Conservation (phyloP, 2,329 filamentous ascomycete species). For the Huntiella moniliformis region DNA sequence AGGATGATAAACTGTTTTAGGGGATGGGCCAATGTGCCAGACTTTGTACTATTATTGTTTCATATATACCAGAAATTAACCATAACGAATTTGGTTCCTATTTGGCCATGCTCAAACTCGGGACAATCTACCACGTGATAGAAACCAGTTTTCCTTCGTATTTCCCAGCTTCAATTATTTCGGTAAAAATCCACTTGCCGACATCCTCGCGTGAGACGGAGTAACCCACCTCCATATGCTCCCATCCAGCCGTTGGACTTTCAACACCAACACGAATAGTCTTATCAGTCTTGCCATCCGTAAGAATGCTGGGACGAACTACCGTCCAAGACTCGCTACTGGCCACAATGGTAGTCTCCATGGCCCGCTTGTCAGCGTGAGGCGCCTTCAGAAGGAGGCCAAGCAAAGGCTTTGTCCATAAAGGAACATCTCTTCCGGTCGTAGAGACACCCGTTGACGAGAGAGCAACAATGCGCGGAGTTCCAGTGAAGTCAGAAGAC, state of each 20-base stretch:
- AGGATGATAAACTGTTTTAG: constrained; percentile 16
- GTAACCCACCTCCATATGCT: constrained; percentile 25
- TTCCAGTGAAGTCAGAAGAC: constrained; percentile 14
- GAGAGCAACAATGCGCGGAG: constrained; percentile 20
- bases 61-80: not conserved
- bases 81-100: not conserved
- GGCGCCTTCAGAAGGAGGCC: constrained; percentile 22
- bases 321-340: constrained; percentile 21
- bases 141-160: constrained; percentile 21
- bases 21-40: not conserved
- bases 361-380: constrained; percentile 28
- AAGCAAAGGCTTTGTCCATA: constrained; percentile 26
- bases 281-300: constrained; percentile 14
- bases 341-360: constrained; percentile 21
- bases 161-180: constrained; percentile 17
- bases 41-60: constrained; percentile 2
- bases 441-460: constrained; percentile 24
- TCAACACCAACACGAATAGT: constrained; percentile 23
- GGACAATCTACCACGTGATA: constrained; percentile 19
- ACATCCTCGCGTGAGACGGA: constrained; percentile 28
- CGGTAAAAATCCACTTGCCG: constrained; percentile 28
- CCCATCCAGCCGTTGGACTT: constrained; percentile 17
- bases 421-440: constrained; percentile 24
- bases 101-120: too few species aligned
- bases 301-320: constrained; percentile 22